Percentiles rank a stretch among this genome's conserved stretches.
phyloP scores from a whole-genome alignment of 257 asterid species.

The Mitragyna speciosa region DNA sequence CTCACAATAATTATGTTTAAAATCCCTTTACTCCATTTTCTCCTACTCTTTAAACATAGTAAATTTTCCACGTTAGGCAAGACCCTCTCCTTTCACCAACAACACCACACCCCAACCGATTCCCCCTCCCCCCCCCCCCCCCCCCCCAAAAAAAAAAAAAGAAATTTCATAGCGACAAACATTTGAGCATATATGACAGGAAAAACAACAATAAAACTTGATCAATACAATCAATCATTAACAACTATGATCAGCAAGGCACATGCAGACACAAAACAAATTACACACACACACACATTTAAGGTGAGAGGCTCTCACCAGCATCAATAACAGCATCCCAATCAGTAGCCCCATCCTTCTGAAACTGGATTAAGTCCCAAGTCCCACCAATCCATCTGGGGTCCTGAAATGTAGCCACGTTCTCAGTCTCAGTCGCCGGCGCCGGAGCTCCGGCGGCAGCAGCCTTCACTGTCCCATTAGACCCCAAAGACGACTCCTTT shows the following conservation, averaged over 20 bases:
- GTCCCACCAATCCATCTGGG: conserved; percentile 81
- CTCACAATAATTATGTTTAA: not conserved
- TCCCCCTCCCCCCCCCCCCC: not conserved
- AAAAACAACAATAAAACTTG: not conserved
- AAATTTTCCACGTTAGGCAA: not conserved
- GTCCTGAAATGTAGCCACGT: conserved; percentile 40
- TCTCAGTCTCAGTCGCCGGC: conserved; percentile 28
- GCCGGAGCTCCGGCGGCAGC: conserved; percentile 32
- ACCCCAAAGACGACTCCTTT: conserved; percentile 35
- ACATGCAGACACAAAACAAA: not conserved
- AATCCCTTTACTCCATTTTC: not conserved
- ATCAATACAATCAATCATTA: not conserved
- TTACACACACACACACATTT: not conserved
- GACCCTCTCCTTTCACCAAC: not conserved
- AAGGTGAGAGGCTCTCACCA: conserved; percentile 39
- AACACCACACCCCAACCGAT: not conserved
- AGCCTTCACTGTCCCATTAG: conserved; percentile 53
- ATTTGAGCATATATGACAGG: not conserved
- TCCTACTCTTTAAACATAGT: not conserved
- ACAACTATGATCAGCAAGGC: not conserved
- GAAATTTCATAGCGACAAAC: not conserved
- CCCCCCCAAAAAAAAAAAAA: not conserved
- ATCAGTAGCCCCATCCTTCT: conserved; percentile 57
- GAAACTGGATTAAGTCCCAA: conserved; percentile 82
- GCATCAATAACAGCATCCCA: conserved; percentile 99